Percentiles rank a stretch among this genome's conserved stretches.
Conservation (phyloP, 176 grass and related monocot species). For the Thalia dealbata region DNA sequence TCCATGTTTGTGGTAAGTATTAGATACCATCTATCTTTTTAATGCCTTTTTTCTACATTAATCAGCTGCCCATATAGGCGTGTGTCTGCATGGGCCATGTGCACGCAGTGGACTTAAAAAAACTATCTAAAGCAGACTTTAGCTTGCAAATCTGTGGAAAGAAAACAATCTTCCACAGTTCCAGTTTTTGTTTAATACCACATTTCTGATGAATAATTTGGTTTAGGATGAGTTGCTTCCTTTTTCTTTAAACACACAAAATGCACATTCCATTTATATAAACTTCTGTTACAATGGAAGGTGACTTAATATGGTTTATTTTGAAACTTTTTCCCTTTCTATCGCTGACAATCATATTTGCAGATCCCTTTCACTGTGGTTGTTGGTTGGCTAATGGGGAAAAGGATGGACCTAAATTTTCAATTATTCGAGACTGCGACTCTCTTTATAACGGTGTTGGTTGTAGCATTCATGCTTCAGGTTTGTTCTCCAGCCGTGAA, state of each 20-base stretch:
- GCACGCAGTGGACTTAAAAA: too few relatives aligned
- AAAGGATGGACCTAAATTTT: conserved; percentile 92
- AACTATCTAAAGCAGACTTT: not conserved
- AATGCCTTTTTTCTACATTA: not conserved
- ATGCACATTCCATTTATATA: not conserved
- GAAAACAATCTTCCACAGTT: not conserved
- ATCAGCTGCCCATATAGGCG: not conserved
- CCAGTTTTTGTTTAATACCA: not conserved
- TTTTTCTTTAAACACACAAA: too few relatives aligned
- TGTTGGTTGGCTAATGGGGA: conserved; percentile 85
- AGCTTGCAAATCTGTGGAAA: not conserved
- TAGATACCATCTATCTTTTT: not conserved
- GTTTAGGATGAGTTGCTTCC: too few relatives aligned
- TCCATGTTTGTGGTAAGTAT: conserved; percentile 95
- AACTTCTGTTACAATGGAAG: too few relatives aligned
- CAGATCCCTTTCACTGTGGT: conserved; percentile 97
- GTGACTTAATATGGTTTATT: not conserved
- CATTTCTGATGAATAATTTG: not conserved
- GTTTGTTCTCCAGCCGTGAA: conserved; percentile 28
- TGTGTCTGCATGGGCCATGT: too few relatives aligned
- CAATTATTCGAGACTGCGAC: conserved; percentile 89
- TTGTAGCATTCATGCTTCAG: conserved; percentile 97
- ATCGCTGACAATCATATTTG: conserved; percentile 2
- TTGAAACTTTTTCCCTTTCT: not conserved
- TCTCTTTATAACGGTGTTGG: conserved; percentile 88